Evolutionary conservation across 139 green algal species (phyloP).

Genomic region (Bryopsis sp.): DNA sequence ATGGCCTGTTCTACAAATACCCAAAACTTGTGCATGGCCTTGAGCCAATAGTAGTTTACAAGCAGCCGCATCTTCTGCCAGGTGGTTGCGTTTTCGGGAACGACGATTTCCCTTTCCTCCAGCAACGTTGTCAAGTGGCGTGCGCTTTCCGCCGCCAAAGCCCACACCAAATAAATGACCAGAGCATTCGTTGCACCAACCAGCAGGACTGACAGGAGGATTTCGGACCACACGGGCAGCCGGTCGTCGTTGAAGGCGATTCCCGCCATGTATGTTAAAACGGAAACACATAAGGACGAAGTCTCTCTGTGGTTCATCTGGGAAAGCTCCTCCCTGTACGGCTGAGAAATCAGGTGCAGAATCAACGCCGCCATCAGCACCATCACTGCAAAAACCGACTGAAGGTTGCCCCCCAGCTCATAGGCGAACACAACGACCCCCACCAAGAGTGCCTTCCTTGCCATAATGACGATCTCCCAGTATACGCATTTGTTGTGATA

Average conservation of each 20-base stretch:
- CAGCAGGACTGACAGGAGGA: too few relatives aligned
- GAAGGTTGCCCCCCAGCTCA: slow-evolving; percentile 10
- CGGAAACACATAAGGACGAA: not conserved
- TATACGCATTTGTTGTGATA: slow-evolving; percentile 4
- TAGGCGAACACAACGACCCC: slow-evolving; percentile 15
- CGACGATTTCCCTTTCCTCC: too few relatives aligned
- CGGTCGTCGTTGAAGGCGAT: slow-evolving; percentile 18
- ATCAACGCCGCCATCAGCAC: slow-evolving; percentile 4
- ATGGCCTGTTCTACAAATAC: too few relatives aligned
- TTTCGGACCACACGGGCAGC: too few relatives aligned
- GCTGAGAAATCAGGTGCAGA: not conserved
- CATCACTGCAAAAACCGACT: not conserved
- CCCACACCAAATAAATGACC: too few relatives aligned
- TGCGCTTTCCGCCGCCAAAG: too few relatives aligned
- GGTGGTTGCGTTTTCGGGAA: too few relatives aligned
- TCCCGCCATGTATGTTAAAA: not conserved
- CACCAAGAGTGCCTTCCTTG: slow-evolving; percentile 5
- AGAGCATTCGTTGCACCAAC: too few relatives aligned
- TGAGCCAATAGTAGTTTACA: too few relatives aligned
- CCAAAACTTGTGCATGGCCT: too few relatives aligned
- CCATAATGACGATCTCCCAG: slow-evolving; percentile 18
- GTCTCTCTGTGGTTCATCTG: slow-evolving; percentile 1
- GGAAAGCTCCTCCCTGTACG: not conserved
- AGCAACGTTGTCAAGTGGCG: too few relatives aligned
- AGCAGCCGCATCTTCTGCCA: too few relatives aligned